Percentiles rank a stretch among this genome's conserved stretches.
These are phyloP conservation scores for Malus sieversii DNA, from an alignment of 306 rosid species.

Conservation along the genomic window DNA sequence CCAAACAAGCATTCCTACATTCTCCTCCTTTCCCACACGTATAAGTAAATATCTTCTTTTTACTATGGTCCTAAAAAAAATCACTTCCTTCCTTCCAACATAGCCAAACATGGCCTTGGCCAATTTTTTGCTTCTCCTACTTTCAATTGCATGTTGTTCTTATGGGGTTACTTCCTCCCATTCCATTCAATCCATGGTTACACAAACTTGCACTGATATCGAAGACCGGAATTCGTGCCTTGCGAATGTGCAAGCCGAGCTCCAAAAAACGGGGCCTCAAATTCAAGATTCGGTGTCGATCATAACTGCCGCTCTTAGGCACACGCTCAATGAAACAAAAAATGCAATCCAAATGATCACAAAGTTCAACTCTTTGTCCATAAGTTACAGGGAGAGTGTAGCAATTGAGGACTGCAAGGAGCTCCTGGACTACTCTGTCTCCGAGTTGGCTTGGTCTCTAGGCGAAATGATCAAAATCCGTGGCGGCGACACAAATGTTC, in stretches of 20 bases:
- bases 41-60: constrained; percentile 24
- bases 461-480: constrained; percentile 66
- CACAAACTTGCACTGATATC: constrained; percentile 50
- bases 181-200: constrained; percentile 45
- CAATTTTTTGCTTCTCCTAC: constrained; percentile 37
- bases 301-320: constrained; percentile 56
- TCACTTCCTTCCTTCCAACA: constrained; percentile 16
- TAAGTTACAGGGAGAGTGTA: constrained; percentile 58
- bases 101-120: constrained; percentile 37
- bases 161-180: constrained; percentile 28
- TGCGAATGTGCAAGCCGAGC: constrained; percentile 45
- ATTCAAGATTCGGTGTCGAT: constrained; percentile 31
- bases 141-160: constrained; percentile 26
- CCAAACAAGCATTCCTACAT: constrained; percentile 18
- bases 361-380: constrained; percentile 55
- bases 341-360: constrained; percentile 58
- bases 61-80: constrained; percentile 9
- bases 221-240: constrained; percentile 54
- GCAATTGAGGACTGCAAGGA: constrained; percentile 92
- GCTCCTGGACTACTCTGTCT: constrained; percentile 76
- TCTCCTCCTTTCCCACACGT: constrained; percentile 1
- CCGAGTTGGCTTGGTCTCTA: constrained; percentile 83
- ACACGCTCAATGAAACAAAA: constrained; percentile 55
- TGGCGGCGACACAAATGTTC: constrained; percentile 29
- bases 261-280: constrained; percentile 27